phyloP scores from a whole-genome alignment of 495 filamentous ascomycete genomes.

The Talaromyces ruber region DNA sequence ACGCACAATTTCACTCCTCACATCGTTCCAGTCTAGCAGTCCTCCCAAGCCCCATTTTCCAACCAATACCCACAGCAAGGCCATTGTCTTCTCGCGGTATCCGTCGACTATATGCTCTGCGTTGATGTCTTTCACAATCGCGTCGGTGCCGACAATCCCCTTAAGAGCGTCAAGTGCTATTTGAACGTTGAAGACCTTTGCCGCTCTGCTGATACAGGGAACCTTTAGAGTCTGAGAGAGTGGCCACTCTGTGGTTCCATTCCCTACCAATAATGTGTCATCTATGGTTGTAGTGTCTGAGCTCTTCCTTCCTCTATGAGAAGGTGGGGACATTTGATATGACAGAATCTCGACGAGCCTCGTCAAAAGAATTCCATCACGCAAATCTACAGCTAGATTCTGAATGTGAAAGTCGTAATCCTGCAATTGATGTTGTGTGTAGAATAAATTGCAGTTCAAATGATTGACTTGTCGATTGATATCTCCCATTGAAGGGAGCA shows the following conservation, averaged over 20 bases:
- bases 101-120: conserved; percentile 60
- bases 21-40: conserved; percentile 46
- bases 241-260: conserved; percentile 21
- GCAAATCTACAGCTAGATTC: conserved; percentile 57
- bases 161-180: conserved; percentile 47
- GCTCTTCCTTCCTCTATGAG: conserved; percentile 12
- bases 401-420: conserved; percentile 50
- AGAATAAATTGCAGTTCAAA: conserved; percentile 45
- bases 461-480: conserved; percentile 45
- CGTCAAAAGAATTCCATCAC: conserved; percentile 54
- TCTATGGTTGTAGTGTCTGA: conserved; percentile 13
- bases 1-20: conserved; percentile 42
- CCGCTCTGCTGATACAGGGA: conserved; percentile 46
- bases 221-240: conserved; percentile 53
- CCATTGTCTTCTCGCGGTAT: conserved; percentile 58
- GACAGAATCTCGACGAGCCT: conserved; percentile 53
- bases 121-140: conserved; percentile 28
- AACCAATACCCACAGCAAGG: conserved; percentile 54
- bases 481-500: conserved; percentile 55
- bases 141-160: conserved; percentile 24
- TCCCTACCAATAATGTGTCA: conserved; percentile 2
- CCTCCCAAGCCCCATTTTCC: conserved; percentile 45
- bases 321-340: conserved; percentile 25
- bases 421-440: conserved; percentile 47
- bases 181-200: conserved; percentile 54